Evolutionary conservation across 1,139 yeast species (phyloP).

Genomic region (Geotrichum fermentans): DNA sequence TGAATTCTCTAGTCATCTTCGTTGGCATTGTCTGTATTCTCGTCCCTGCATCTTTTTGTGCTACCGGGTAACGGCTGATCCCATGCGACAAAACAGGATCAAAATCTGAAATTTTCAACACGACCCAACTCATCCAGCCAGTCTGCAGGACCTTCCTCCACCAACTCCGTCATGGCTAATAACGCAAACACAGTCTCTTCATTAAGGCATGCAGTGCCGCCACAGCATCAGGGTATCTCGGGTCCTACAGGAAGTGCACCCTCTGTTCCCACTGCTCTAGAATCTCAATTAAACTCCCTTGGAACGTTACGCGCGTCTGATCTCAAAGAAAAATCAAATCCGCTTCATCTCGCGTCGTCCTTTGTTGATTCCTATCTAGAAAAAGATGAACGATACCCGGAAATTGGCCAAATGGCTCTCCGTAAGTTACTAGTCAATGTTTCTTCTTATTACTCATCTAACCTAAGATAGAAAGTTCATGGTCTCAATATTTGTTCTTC

Average conservation of each 20-base stretch:
- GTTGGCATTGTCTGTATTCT: no score
- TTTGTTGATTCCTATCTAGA: conserved; percentile 37
- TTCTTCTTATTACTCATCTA: no score
- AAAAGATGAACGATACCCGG: conserved; percentile 40
- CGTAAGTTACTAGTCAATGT: conserved; percentile 24
- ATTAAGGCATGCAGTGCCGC: no score
- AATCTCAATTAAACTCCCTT: conserved; percentile 3
- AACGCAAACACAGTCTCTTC: no score
- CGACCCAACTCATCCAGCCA: no score
- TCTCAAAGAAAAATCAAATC: conserved; percentile 22
- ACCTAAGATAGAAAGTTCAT: conserved; percentile 25
- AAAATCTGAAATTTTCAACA: neutral
- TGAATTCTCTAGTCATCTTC: no score
- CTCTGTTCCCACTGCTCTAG: neutral
- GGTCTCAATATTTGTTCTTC: conserved; percentile 29
- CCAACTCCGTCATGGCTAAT: neutral
- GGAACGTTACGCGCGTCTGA: conserved; percentile 18
- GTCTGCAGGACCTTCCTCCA: neutral
- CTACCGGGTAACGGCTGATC: no score
- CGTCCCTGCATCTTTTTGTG: no score
- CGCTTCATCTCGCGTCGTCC: conserved; percentile 36
- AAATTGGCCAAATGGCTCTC: conserved; percentile 36
- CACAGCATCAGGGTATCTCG: no score
- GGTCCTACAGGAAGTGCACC: neutral
- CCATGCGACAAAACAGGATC: neutral